Percentiles rank a stretch among this genome's conserved stretches.
phyloP scores from a whole-genome alignment of 805 yeast genomes.

The Ogataea siamensis region DNA sequence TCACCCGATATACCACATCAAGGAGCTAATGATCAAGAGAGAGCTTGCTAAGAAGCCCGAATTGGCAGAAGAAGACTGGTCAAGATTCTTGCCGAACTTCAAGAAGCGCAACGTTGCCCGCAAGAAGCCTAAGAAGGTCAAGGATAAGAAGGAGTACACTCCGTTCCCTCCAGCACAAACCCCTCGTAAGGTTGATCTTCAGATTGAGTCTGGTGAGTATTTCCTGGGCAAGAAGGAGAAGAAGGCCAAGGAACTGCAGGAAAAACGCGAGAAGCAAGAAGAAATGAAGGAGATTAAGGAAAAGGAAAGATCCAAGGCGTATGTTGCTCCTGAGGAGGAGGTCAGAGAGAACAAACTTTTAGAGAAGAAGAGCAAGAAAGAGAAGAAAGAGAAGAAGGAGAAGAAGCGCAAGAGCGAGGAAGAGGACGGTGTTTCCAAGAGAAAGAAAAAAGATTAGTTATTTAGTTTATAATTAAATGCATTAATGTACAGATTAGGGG shows the following conservation, averaged over 20 bases:
- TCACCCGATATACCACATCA: constrained; percentile 97
- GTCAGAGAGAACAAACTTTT: constrained; percentile 36
- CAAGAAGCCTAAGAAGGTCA: constrained; percentile 73
- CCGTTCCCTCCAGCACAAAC: constrained; percentile 98
- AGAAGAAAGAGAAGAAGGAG: constrained; percentile 31
- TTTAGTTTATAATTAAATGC: background rate
- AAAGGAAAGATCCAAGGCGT: constrained; percentile 72
- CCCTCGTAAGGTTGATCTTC: constrained; percentile 96
- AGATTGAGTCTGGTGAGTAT: constrained; percentile 97
- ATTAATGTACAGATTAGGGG: constrained; percentile 8
- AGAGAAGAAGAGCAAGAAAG: constrained; percentile 31
- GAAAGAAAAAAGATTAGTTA: constrained; percentile 13
- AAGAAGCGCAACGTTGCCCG: constrained; percentile 95
- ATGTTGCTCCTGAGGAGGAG: constrained; percentile 80
- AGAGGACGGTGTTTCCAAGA: constrained; percentile 15
- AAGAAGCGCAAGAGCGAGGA: constrained; percentile 31
- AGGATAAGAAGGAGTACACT: constrained; percentile 77
- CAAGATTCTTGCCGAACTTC: constrained; percentile 92
- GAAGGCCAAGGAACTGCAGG: constrained; percentile 64
- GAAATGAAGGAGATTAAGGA: constrained; percentile 64
- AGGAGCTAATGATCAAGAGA: constrained; percentile 95
- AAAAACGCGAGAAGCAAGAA: constrained; percentile 76
- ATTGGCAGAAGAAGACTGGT: constrained; percentile 94
- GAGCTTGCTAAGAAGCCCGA: constrained; percentile 95
- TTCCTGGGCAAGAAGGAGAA: constrained; percentile 87